These are phyloP conservation scores for Kazachstania viticola DNA, from an alignment of 805 yeast species.

Conservation along the genomic window DNA sequence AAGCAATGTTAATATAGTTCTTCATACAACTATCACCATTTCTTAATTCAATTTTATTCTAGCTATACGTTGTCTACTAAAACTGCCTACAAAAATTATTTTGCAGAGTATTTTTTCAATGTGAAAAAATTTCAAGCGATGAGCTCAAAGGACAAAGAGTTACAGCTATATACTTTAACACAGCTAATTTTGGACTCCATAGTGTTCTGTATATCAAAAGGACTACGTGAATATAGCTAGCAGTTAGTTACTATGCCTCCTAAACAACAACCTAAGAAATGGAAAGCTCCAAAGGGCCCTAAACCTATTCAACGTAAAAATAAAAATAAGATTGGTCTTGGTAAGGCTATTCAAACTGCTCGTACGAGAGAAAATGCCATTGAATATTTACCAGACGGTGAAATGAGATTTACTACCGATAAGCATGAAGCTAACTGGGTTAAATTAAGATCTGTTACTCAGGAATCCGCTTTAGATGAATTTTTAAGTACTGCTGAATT, in stretches of 20 bases:
- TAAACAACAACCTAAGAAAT: slow-evolving; percentile 48
- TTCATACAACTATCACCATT: too few relatives aligned
- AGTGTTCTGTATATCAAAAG: neutral
- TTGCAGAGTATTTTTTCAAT: neutral
- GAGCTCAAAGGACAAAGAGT: slow-evolving; percentile 1
- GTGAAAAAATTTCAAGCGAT: slow-evolving; percentile 3
- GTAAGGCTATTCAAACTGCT: slow-evolving; percentile 69
- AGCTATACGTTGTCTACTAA: too few relatives aligned
- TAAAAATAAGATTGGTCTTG: slow-evolving; percentile 75
- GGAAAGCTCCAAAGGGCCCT: slow-evolving; percentile 89
- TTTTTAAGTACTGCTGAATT: slow-evolving; percentile 89
- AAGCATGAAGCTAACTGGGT: slow-evolving; percentile 83
- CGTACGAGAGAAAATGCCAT: slow-evolving; percentile 59
- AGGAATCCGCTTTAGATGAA: slow-evolving; percentile 88
- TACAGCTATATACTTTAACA: neutral
- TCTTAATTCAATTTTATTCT: too few relatives aligned
- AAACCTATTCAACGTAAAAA: slow-evolving; percentile 78
- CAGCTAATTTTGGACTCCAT: too few relatives aligned
- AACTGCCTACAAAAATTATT: neutral
- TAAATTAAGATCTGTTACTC: slow-evolving; percentile 85
- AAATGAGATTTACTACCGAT: slow-evolving; percentile 76
- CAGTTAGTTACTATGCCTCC: slow-evolving; percentile 26
- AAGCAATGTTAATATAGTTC: too few relatives aligned
- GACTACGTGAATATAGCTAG: neutral
- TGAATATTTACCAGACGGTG: slow-evolving; percentile 72